Evolutionary conservation across 116 monocot species (phyloP).

Genomic region (Phalaenopsis hybrid): DNA sequence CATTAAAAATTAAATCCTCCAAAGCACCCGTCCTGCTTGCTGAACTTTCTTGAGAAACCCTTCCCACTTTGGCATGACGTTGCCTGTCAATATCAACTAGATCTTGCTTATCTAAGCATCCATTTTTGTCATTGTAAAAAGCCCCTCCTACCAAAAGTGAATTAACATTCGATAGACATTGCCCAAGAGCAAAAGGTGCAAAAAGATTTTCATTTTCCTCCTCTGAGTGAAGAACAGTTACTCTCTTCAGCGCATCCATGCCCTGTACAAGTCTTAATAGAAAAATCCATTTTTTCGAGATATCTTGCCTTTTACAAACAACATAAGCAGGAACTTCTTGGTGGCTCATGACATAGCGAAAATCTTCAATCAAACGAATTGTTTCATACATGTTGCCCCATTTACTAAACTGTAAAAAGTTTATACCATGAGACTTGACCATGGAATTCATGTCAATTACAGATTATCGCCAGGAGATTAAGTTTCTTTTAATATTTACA

Average conservation of each 20-base stretch:
- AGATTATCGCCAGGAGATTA: neutral
- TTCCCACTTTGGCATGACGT: conserved; percentile 49
- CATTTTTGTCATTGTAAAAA: conserved; percentile 33
- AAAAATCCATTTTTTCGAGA: conserved; percentile 52
- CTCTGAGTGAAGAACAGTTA: conserved; percentile 38
- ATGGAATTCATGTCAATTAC: neutral
- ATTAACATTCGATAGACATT: conserved; percentile 49
- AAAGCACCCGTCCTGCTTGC: conserved; percentile 15
- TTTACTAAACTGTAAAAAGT: conserved; percentile 55
- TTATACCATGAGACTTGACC: neutral
- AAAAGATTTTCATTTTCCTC: conserved; percentile 58
- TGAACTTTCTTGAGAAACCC: conserved; percentile 36
- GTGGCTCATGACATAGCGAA: conserved; percentile 55
- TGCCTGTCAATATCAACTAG: conserved; percentile 20
- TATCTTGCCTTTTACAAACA: conserved; percentile 50
- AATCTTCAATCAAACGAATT: conserved; percentile 67
- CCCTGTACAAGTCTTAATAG: conserved; percentile 70
- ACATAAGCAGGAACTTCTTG: conserved; percentile 57
- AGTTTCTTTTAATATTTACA: neutral
- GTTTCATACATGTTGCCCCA: conserved; percentile 39
- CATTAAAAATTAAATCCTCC: neutral
- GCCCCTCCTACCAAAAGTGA: conserved; percentile 51
- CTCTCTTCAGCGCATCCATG: conserved; percentile 78
- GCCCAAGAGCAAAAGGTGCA: conserved; percentile 44
- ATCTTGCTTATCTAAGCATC: conserved; percentile 18